Conservation (phyloP, 306 rosid species). For the Pterocarpus macrocarpus region DNA sequence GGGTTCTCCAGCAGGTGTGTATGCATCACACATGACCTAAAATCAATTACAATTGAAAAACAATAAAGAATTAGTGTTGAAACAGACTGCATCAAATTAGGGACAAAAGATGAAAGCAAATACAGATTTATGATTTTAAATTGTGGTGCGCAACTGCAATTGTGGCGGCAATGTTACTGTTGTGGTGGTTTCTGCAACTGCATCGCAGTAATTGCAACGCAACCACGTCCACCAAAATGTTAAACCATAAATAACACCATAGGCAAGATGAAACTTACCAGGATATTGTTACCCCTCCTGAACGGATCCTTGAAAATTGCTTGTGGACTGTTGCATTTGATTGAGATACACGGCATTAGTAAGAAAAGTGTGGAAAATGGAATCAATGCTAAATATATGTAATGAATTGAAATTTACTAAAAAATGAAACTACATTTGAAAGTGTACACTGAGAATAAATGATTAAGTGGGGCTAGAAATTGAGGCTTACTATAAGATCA, state of each 20-base stretch:
- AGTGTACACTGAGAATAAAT: neutral
- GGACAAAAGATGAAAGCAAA: no score
- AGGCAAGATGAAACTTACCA: slow-evolving; percentile 57
- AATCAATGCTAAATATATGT: neutral
- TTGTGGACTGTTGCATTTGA: slow-evolving; percentile 73
- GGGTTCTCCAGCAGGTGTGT: slow-evolving; percentile 72
- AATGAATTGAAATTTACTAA: neutral
- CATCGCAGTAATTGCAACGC: no score
- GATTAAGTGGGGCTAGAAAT: neutral
- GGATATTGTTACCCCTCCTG: slow-evolving; percentile 80
- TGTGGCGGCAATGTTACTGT: no score
- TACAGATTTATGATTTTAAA: no score
- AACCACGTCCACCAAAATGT: no score
- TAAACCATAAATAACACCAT: neutral
- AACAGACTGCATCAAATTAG: no score
- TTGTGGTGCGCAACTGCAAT: no score
- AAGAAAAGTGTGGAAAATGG: slow-evolving; percentile 7
- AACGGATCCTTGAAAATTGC: slow-evolving; percentile 93
- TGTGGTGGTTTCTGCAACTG: no score
- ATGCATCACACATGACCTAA: slow-evolving; percentile 70
- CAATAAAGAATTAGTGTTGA: no score
- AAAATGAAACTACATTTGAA: neutral
- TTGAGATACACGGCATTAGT: slow-evolving; percentile 17
- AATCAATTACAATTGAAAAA: neutral
- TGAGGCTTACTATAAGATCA: slow-evolving; percentile 75